Percentiles rank a stretch among this genome's conserved stretches.
Evolutionary conservation across 805 yeast species (phyloP).

Genomic region (Komagataella kurtzmanii): DNA sequence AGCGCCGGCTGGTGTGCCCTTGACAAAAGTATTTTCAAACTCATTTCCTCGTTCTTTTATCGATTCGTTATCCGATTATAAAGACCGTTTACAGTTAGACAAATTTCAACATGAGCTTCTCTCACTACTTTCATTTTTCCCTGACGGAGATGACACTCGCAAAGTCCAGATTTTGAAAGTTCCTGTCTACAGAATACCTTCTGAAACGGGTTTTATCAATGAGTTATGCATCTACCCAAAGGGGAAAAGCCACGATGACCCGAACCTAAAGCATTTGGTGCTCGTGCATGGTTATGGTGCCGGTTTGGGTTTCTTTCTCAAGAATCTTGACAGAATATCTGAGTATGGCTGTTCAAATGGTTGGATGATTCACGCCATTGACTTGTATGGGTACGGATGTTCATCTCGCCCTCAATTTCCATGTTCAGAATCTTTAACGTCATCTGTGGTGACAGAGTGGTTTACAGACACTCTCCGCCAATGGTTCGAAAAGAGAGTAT

Average conservation of each 20-base stretch:
- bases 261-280: conserved; percentile 37
- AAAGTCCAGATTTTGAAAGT: conserved; percentile 36
- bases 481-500: conserved; percentile 45
- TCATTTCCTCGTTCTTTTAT: conserved; percentile 43
- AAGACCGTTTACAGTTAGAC: conserved; percentile 13
- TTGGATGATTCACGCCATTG: conserved; percentile 79
- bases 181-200: conserved; percentile 25
- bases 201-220: conserved; percentile 44
- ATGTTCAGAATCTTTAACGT: conserved; percentile 20
- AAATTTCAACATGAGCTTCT: conserved; percentile 31
- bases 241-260: conserved; percentile 2
- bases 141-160: conserved; percentile 35
- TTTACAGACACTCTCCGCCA: conserved; percentile 49
- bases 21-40: conserved; percentile 34
- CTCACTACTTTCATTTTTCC: conserved; percentile 44
- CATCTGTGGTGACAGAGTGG: conserved; percentile 42
- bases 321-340: conserved; percentile 38
- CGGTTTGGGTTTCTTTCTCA: conserved; percentile 67
- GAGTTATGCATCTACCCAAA: conserved; percentile 53
- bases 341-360: conserved; percentile 36
- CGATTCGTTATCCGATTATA: conserved; percentile 42
- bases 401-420: conserved; percentile 70
- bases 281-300: conserved; percentile 92
- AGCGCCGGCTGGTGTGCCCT: conserved; percentile 54
- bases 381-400: conserved; percentile 82